Conservation (phyloP, 805 yeast genomes). For the Starmerella cellae region DNA sequence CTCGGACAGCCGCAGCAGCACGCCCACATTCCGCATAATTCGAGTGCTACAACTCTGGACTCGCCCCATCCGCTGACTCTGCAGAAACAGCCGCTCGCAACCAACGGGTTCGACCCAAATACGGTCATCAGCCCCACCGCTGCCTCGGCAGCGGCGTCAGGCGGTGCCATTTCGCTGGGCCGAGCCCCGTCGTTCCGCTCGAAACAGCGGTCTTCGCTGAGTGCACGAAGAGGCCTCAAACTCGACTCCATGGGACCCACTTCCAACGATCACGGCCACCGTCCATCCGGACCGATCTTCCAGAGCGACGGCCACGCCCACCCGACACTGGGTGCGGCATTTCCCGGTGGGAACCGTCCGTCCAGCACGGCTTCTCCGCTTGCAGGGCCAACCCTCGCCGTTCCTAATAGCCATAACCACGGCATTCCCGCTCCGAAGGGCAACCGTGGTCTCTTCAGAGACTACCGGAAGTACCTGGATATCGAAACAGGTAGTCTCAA, state of each 20-base stretch:
- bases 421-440: constrained; percentile 6
- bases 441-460: constrained; percentile 42
- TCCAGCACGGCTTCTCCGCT: neutral
- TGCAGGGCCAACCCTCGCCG: neutral
- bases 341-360: neutral
- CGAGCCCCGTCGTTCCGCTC: constrained; percentile 17
- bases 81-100: constrained; percentile 1
- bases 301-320: too few relatives aligned
- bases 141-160: constrained; percentile 9
- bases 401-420: too few relatives aligned
- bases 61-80: too few relatives aligned
- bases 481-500: constrained; percentile 83
- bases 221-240: constrained; percentile 29
- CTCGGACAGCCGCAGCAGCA: too few relatives aligned
- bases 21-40: too few relatives aligned
- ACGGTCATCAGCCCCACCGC: constrained; percentile 16
- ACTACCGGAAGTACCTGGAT: constrained; percentile 78
- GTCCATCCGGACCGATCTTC: too few relatives aligned
- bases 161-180: constrained; percentile 14
- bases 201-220: constrained; percentile 20
- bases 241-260: constrained; percentile 20
- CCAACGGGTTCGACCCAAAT: constrained; percentile 11
- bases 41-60: neutral
- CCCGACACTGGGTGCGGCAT: too few relatives aligned
- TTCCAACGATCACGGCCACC: too few relatives aligned